These are phyloP conservation scores for Lasiosphaeriaceae sp. DNA, from an alignment of 495 filamentous ascomycete species.

Conservation along the genomic window DNA sequence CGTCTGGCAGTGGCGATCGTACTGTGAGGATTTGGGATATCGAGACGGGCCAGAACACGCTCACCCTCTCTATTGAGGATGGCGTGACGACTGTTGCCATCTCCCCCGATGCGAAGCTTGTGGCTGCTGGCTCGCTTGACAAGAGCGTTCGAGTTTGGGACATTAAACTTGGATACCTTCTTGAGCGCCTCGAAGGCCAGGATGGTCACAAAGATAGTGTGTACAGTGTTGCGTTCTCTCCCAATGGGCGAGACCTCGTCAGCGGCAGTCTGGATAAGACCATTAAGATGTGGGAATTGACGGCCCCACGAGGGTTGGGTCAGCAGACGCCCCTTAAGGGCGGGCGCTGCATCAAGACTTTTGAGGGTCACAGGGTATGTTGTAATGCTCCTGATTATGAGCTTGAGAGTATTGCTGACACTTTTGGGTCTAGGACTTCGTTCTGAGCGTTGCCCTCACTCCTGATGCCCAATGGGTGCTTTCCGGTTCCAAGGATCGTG, in stretches of 20 bases:
- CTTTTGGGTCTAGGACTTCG: conserved; percentile 66
- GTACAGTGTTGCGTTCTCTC: conserved; percentile 89
- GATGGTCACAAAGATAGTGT: conserved; percentile 90
- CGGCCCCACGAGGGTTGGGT: conserved; percentile 57
- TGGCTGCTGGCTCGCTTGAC: conserved; percentile 82
- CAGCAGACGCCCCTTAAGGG: conserved; percentile 58
- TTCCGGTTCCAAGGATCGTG: conserved; percentile 85
- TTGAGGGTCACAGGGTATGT: conserved; percentile 85
- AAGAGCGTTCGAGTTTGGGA: conserved; percentile 93
- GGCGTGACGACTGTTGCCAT: conserved; percentile 90
- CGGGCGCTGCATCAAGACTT: conserved; percentile 80
- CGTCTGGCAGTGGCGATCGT: conserved; percentile 82
- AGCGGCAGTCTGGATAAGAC: conserved; percentile 90
- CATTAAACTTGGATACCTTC: conserved; percentile 69
- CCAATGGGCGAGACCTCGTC: conserved; percentile 81
- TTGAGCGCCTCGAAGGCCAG: conserved; percentile 78
- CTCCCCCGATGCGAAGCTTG: conserved; percentile 80
- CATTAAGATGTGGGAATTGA: conserved; percentile 93
- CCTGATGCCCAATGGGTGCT: conserved; percentile 87
- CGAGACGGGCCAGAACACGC: conserved; percentile 64
- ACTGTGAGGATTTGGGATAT: conserved; percentile 90
- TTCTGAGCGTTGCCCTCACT: conserved; percentile 82
- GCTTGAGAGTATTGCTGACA: conserved; percentile 9
- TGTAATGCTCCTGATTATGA: neutral
- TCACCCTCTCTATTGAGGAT: conserved; percentile 81